Evolutionary conservation across 2,329 filamentous ascomycete species (phyloP), one percentile per base, ranked within the genome.

Genomic region (Diplodia seriata): DNA sequence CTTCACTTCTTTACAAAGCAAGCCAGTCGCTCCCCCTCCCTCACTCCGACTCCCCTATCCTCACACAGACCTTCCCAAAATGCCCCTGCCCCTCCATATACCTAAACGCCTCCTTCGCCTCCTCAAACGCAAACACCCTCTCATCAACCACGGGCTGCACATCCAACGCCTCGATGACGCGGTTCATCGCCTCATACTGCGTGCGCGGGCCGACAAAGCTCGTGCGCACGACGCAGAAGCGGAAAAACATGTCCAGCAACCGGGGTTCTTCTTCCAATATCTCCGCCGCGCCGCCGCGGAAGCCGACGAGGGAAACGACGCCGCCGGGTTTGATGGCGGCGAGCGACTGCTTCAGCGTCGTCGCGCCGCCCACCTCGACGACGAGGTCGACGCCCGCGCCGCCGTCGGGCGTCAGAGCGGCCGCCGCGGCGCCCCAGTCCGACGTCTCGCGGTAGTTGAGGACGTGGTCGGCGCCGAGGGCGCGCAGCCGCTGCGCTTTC

Each of bases 301-400:
- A 87, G 1, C 86, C 86, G 63, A 88, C 87, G 66, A 88, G 81
- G 67, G 76, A 81, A 70, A 86, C 85, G 9, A 86, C 77, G 33
- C 86, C 86, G 70, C 87, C 86, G 31, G 82, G 81, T 61, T 80
- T 81, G 68, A 87, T 78, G 1, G 85, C 83, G 70, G 83, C 83
- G 43, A 90, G 77, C 2, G 77, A 79, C 71, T 63, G 59, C n/a
- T 29, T 40, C 70, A 91, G 81, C 0, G 88, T 90, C 18, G 81
- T 83, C 0, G 86, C 81, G 0, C 89, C 89, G 12, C 87, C 89
- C 18, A 91, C 85, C 71, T 92, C 90, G 43, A 90, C 73, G 43
- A 91, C 79, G 69, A 89, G 82, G 71, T 91, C 85, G 6, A 90
- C 85, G 15, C 90, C 90, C 1, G 72, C 73, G 15, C 83, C 83